Base-by-base conservation (phyloP, 2,329 filamentous ascomycete genomes). In the Colletotrichum musae region DNA sequence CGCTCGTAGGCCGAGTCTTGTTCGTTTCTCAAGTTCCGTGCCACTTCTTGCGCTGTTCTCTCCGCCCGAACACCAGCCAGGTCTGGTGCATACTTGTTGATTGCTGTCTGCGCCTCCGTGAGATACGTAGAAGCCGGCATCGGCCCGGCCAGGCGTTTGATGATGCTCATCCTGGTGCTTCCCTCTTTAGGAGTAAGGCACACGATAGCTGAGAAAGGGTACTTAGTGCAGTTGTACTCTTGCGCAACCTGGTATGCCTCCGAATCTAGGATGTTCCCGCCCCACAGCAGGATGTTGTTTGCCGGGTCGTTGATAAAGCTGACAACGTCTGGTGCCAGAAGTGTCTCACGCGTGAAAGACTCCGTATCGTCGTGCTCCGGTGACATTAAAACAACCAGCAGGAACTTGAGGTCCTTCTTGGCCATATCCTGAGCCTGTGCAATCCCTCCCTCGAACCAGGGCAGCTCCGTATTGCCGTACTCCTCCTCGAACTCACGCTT, bases 1-100 rank as follows among this genome's bases (percentile, higher is more conserved):
- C 94, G 90, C 81, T 99, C 95, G 79, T 99, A 99, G 0, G 96
- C 96, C 10, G 90, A 93, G 78, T 98, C 94, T 78, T 99, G 96
- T 79, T 97, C 91, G 70, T 92, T 89, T n/a, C 95, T 89, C 41
- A 99, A 84, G 74, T 84, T 93, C 53, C 95, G 88, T n/a, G 92
- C 89, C 2, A 94, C 90, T 77, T 97, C 90, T 73, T 97, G 93
- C 50, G 94, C 94, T 16, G 89, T 88, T 61, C 95, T 87, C 74
- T 94, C 90, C 2, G 92, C 88, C n/a, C 95, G 89, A 21, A 93
- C 91, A 36, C 90, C 87, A 47, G 90, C 89, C 4, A 99, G 84
- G 54, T 95, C 91, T 16, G 92, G 88, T n/a, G 88, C 88, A 77
- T 97, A 93, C 71, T 92, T 91, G 57, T 89, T 87, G 70, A 97